Evolutionary conservation across 2,329 filamentous ascomycete species (phyloP).

Genomic region (Emericellopsis cladophorae): DNA sequence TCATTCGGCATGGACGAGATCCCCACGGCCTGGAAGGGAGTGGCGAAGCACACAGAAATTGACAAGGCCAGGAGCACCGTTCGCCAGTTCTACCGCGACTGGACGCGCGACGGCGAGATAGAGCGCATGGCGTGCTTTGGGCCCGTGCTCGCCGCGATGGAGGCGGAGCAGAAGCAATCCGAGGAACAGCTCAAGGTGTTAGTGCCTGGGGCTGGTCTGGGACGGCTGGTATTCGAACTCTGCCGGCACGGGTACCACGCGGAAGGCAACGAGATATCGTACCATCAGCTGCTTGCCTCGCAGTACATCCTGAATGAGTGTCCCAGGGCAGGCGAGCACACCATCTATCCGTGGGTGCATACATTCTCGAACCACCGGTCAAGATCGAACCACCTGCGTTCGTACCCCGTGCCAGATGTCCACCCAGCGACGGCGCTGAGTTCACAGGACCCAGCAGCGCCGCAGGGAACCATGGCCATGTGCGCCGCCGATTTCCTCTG

Average conservation of each 20-base stretch:
- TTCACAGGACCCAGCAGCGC: conserved; percentile 7
- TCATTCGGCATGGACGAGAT: conserved; percentile 50
- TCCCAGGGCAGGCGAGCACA: conserved; percentile 46
- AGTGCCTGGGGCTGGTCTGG: conserved; percentile 81
- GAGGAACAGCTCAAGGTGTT: conserved; percentile 50
- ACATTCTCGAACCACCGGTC: conserved; percentile 76
- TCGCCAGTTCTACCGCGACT: conserved; percentile 89
- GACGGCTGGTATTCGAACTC: conserved; percentile 79
- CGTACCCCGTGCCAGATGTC: conserved; percentile 68
- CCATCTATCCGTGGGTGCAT: conserved; percentile 74
- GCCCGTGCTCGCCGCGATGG: conserved; percentile 57
- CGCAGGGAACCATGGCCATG: conserved; percentile 72
- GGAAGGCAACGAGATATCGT: conserved; percentile 94
- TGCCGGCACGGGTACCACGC: conserved; percentile 58
- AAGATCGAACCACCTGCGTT: conserved; percentile 61
- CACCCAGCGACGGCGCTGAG: conserved; percentile 49
- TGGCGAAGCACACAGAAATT: conserved; percentile 61
- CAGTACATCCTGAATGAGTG: conserved; percentile 64
- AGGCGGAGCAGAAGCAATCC: conserved; percentile 27
- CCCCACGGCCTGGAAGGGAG: conserved; percentile 53
- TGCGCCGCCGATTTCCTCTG: conserved; percentile 84
- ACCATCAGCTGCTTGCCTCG: conserved; percentile 87
- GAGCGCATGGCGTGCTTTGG: conserved; percentile 71
- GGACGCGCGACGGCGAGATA: conserved; percentile 62
- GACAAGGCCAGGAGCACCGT: conserved; percentile 90